A percentile compares a stretch with the other conserved stretches of the same genome.
These are phyloP conservation scores for Ogataea ramenticola DNA, from an alignment of 805 yeast genomes.

Conservation along the genomic window DNA sequence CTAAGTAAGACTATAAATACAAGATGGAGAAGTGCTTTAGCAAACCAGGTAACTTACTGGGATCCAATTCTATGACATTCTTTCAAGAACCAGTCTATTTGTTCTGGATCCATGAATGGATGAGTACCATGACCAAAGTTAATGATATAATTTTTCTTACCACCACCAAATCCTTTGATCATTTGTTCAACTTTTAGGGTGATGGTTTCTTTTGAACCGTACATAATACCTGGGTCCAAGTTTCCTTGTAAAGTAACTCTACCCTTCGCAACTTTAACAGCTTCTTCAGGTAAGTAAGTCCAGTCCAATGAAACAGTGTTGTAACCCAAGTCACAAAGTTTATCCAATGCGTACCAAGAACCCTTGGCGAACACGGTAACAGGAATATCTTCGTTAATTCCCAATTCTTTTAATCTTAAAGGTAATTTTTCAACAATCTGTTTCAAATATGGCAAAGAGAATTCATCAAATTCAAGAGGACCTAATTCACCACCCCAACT, in stretches of 20 bases:
- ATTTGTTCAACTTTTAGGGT: conserved; percentile 75
- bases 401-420: conserved; percentile 60
- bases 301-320: conserved; percentile 91
- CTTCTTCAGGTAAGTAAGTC: conserved; percentile 79
- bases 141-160: conserved; percentile 82
- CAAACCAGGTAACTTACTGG: neutral
- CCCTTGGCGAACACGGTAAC: conserved; percentile 91
- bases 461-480: conserved; percentile 80
- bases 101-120: conserved; percentile 94
- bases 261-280: conserved; percentile 64
- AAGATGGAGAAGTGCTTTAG: neutral
- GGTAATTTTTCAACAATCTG: conserved; percentile 71
- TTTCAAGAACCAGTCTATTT: conserved; percentile 73
- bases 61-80: conserved; percentile 81
- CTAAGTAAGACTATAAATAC: neutral
- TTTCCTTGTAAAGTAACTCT: conserved; percentile 91
- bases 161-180: conserved; percentile 92
- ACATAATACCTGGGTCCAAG: conserved; percentile 90
- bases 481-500: conserved; percentile 98
- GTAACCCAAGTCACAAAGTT: conserved; percentile 73
- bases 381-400: conserved; percentile 67
- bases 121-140: conserved; percentile 98
- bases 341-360: conserved; percentile 93
- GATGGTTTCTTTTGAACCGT: conserved; percentile 81
- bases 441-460: conserved; percentile 79